Evolutionary conservation across 768 basidiomycete genomes (phyloP).

Genomic region (Pulveroboletus frians): DNA sequence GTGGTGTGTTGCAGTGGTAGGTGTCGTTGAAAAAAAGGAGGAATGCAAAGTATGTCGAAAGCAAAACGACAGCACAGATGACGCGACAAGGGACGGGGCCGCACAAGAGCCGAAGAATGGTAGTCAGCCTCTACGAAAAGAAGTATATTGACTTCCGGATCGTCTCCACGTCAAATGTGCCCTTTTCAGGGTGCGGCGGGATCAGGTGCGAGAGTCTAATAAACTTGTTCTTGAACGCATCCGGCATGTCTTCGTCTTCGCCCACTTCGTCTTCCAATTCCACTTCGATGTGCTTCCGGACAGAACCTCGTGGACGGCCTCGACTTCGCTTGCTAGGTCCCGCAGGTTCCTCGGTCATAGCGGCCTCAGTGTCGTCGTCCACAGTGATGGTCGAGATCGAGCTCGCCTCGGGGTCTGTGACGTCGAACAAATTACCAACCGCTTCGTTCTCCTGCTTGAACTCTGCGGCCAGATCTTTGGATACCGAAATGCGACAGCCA

Average conservation of each 20-base stretch:
- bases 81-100: not conserved
- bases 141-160: constrained; percentile 87
- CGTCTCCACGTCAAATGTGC: constrained; percentile 74
- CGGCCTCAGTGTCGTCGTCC: constrained; percentile 1
- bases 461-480: constrained; percentile 35
- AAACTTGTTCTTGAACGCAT: constrained; percentile 50
- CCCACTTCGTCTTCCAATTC: not conserved
- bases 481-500: constrained; percentile 42
- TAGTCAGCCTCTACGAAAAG: constrained; percentile 61
- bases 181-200: constrained; percentile 80
- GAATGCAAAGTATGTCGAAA: not conserved
- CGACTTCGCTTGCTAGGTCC: constrained; percentile 8
- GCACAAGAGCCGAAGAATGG: not conserved
- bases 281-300: constrained; percentile 16
- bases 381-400: constrained; percentile 26
- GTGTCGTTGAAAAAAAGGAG: not conserved
- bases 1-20: not conserved
- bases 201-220: constrained; percentile 69
- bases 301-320: constrained; percentile 19
- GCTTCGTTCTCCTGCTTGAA: constrained; percentile 12
- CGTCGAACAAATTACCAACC: constrained; percentile 33
- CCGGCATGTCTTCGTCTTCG: constrained; percentile 20
- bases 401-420: constrained; percentile 34
- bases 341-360: not conserved
- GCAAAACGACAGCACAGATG: not conserved